A percentile compares a stretch with the other conserved stretches of the same genome.
Evolutionary conservation across 2,329 filamentous ascomycete genomes (phyloP).

Genomic region (Xylariaceae sp.): DNA sequence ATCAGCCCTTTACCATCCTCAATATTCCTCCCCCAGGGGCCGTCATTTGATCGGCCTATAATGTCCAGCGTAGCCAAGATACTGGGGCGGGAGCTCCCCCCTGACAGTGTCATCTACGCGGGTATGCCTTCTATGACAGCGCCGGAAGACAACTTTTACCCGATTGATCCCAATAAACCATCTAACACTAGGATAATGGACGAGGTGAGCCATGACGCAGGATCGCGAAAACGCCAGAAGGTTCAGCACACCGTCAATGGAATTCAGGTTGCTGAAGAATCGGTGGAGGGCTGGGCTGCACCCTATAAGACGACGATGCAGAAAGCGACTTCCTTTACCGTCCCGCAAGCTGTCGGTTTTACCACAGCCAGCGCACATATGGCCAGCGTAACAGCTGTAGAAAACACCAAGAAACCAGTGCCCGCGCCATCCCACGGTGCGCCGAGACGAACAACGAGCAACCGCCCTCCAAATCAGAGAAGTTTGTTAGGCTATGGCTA

Average conservation of each 20-base stretch:
- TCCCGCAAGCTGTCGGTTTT: constrained; percentile 49
- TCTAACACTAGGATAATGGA: constrained; percentile 25
- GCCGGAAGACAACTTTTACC: constrained; percentile 63
- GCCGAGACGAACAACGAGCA: constrained; percentile 19
- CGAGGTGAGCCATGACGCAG: constrained; percentile 10
- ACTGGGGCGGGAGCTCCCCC: constrained; percentile 56
- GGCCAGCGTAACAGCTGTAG: constrained; percentile 34
- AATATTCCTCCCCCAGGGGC: constrained; percentile 51
- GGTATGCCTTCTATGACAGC: constrained; percentile 48
- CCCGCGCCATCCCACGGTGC: constrained; percentile 11
- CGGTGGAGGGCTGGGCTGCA: constrained; percentile 32
- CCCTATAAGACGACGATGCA: constrained; percentile 58
- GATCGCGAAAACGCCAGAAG: constrained; percentile 28
- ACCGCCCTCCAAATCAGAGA: constrained; percentile 27
- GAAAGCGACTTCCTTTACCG: constrained; percentile 51
- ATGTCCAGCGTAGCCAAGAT: constrained; percentile 67
- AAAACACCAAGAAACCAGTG: constrained; percentile 18
- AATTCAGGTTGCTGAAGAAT: constrained; percentile 36
- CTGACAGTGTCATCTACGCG: constrained; percentile 48
- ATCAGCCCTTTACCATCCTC: constrained; percentile 43
- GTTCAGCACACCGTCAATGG: constrained; percentile 28
- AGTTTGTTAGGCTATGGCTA: constrained; percentile 31
- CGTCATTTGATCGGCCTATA: constrained; percentile 58
- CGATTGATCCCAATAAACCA: constrained; percentile 52
- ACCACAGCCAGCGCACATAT: constrained; percentile 56